Evolutionary conservation across 2,329 filamentous ascomycete genomes (phyloP).

Genomic region (Paraphaeosphaeria sporulosa): DNA sequence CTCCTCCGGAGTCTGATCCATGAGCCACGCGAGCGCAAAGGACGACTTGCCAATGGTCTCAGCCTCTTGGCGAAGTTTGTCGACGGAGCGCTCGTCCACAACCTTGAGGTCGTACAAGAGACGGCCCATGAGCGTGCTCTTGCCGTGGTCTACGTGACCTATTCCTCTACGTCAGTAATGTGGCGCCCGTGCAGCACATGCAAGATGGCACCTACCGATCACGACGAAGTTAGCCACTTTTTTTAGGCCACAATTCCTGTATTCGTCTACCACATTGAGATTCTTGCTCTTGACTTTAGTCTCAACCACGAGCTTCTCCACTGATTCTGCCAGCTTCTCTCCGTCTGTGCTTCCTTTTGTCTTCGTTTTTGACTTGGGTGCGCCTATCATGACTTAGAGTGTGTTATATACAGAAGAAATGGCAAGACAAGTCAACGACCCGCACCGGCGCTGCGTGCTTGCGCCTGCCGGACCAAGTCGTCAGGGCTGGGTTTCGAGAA

Average conservation of each 20-base stretch:
- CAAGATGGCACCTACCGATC: constrained; percentile 69
- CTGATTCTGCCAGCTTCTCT: constrained; percentile 53
- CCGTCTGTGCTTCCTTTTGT: constrained; percentile 38
- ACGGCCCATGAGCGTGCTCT: constrained; percentile 97
- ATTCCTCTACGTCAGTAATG: constrained; percentile 16
- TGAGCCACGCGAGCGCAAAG: constrained; percentile 95
- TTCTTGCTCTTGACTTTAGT: constrained; percentile 74
- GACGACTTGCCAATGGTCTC: constrained; percentile 93
- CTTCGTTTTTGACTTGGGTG: constrained; percentile 29
- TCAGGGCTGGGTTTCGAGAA: constrained; percentile 92
- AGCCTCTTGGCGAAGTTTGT: constrained; percentile 87
- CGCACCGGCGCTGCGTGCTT: constrained; percentile 60
- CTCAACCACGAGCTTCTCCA: constrained; percentile 59
- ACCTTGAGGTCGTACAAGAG: constrained; percentile 87
- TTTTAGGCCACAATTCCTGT: constrained; percentile 76
- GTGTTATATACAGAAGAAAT: constrained; percentile 8
- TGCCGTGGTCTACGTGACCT: constrained; percentile 97
- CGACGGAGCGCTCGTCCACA: constrained; percentile 85
- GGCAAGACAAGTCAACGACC: constrained; percentile 36
- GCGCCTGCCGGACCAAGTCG: constrained; percentile 85
- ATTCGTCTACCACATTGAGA: constrained; percentile 83
- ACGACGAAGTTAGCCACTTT: constrained; percentile 90
- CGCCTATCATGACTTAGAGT: constrained; percentile 30
- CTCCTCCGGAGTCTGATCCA: constrained; percentile 92
- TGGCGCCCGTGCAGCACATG: neutral